Evolutionary conservation across 2,329 filamentous ascomycete species (phyloP).

Genomic region (Penicillium paneum): DNA sequence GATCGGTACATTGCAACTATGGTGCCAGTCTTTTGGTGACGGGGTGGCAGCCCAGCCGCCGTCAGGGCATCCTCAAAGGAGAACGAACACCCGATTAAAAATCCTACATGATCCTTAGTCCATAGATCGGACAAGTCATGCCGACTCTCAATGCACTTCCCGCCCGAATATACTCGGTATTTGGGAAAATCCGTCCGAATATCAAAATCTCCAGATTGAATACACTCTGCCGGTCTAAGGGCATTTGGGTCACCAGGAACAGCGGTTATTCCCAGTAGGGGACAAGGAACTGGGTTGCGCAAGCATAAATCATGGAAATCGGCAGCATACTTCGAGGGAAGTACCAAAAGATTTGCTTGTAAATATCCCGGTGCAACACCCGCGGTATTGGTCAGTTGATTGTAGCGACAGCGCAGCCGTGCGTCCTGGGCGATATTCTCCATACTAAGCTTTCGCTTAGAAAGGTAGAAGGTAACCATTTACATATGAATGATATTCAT

Average conservation of each 20-base stretch:
- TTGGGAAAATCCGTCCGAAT: conserved; percentile 57
- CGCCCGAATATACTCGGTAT: conserved; percentile 58
- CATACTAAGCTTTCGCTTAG: not conserved
- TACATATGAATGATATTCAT: not conserved
- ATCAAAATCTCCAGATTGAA: conserved; percentile 45
- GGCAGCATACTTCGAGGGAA: conserved; percentile 55
- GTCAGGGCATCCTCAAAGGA: conserved; percentile 60
- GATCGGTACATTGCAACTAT: conserved; percentile 64
- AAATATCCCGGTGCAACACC: conserved; percentile 56
- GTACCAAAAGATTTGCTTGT: conserved; percentile 62
- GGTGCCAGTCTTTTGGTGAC: conserved; percentile 48
- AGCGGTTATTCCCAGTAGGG: conserved; percentile 51
- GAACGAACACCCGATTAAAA: conserved; percentile 63
- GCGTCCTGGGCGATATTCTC: conserved; percentile 31
- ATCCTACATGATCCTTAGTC: conserved; percentile 59
- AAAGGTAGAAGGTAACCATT: too few species aligned
- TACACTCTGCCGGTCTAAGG: conserved; percentile 22
- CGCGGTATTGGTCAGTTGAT: conserved; percentile 48
- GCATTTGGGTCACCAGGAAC: conserved; percentile 37
- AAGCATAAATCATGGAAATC: conserved; percentile 60
- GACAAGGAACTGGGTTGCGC: conserved; percentile 62
- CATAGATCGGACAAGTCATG: conserved; percentile 52
- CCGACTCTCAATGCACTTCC: conserved; percentile 39
- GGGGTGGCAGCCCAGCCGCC: conserved; percentile 50
- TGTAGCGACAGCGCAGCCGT: conserved; percentile 46